Percentiles rank a stretch among this genome's conserved stretches.
Evolutionary conservation across 495 filamentous ascomycete genomes (phyloP).

Genomic region (Glutinoglossum americanum): DNA sequence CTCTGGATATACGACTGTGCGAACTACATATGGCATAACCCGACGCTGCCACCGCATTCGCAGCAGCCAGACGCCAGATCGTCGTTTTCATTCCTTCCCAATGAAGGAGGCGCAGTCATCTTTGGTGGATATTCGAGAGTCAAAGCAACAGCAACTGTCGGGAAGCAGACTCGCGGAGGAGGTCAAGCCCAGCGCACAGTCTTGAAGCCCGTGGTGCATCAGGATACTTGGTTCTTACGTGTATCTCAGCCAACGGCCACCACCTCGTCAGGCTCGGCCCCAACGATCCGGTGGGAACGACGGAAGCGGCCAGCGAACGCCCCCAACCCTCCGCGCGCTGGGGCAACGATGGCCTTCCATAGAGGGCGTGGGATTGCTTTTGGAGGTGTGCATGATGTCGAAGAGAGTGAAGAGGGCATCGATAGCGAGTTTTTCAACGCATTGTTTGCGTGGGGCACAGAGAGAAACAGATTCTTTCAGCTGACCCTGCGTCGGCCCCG

Average conservation of each 20-base stretch:
- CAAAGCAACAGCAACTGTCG: constrained; percentile 33
- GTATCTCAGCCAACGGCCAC: constrained; percentile 51
- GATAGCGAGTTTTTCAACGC: constrained; percentile 90
- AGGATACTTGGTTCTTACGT: constrained; percentile 83
- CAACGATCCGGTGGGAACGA: constrained; percentile 70
- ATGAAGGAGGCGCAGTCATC: constrained; percentile 69
- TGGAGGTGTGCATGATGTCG: constrained; percentile 85
- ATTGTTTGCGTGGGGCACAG: constrained; percentile 77
- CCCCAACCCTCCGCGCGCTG: constrained; percentile 64
- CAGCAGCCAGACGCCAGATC: constrained; percentile 77
- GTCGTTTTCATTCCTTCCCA: constrained; percentile 74
- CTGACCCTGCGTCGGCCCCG: constrained; percentile 53
- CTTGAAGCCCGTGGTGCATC: constrained; percentile 70
- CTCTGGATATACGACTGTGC: constrained; percentile 48
- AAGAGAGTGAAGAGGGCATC: constrained; percentile 83
- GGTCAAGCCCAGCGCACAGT: constrained; percentile 36
- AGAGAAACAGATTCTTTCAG: constrained; percentile 83
- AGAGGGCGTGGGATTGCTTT: constrained; percentile 84
- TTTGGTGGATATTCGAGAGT: constrained; percentile 88
- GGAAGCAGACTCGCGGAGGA: constrained; percentile 31
- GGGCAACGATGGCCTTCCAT: constrained; percentile 78
- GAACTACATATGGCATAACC: constrained; percentile 57
- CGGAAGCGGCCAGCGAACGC: constrained; percentile 80
- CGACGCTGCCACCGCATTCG: constrained; percentile 44
- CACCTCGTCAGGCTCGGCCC: constrained; percentile 32